Percentiles rank a stretch among this genome's conserved stretches.
Evolutionary conservation across 2,329 filamentous ascomycete genomes (phyloP).

Genomic region (Xylaria sp.): DNA sequence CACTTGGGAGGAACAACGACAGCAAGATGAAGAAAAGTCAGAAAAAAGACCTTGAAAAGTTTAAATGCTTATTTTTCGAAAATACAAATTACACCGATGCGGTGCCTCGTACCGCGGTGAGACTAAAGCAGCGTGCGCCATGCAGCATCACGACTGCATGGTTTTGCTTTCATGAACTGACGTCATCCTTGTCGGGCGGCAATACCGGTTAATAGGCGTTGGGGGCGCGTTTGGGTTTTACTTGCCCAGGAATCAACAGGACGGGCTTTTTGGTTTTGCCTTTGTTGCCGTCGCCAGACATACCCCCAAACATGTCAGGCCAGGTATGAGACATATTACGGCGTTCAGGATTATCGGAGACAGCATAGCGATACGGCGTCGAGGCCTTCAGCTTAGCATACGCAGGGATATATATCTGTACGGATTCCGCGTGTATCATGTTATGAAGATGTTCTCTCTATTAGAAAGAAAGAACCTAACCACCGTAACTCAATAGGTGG

Average conservation of each 20-base stretch:
- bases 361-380: slow-evolving; percentile 36
- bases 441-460: slow-evolving; percentile 9
- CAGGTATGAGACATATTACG: slow-evolving; percentile 27
- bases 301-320: slow-evolving; percentile 30
- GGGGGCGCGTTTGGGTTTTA: slow-evolving; percentile 30
- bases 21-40: slow-evolving; percentile 54
- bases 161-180: slow-evolving; percentile 24
- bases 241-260: slow-evolving; percentile 12
- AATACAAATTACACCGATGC: not conserved
- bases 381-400: slow-evolving; percentile 28
- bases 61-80: slow-evolving; percentile 2
- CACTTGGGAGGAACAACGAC: slow-evolving; percentile 66
- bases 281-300: slow-evolving; percentile 31
- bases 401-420: slow-evolving; percentile 31
- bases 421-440: slow-evolving; percentile 25
- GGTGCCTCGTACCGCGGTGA: not conserved
- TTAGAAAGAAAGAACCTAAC: slow-evolving; percentile 9
- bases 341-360: slow-evolving; percentile 35
- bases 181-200: slow-evolving; percentile 22
- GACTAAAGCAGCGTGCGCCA: slow-evolving; percentile 7
- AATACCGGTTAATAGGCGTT: slow-evolving; percentile 31
- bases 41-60: slow-evolving; percentile 38
- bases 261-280: slow-evolving; percentile 13
- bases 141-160: slow-evolving; percentile 18
- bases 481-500: not conserved